Percentiles rank a stretch among this genome's conserved stretches.
Evolutionary conservation across 2,329 filamentous ascomycete species (phyloP).

Genomic region (Diaporthe citrichinensis): DNA sequence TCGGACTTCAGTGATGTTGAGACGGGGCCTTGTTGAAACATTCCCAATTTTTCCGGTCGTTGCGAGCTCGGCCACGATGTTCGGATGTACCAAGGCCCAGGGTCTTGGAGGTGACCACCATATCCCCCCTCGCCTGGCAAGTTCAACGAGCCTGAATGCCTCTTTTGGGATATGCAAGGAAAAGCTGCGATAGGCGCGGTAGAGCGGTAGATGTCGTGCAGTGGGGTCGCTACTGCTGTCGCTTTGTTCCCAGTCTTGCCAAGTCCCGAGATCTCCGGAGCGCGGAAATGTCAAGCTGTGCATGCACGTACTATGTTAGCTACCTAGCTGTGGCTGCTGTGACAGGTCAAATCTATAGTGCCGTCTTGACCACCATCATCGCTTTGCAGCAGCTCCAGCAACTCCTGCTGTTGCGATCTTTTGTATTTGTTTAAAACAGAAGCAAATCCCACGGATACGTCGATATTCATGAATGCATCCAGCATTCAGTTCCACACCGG

Average conservation of each 20-base stretch:
- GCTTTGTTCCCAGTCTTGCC: slow-evolving; percentile 8
- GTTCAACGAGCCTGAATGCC: neutral
- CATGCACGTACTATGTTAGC: neutral
- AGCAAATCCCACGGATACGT: neutral
- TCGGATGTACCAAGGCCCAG: slow-evolving; percentile 24
- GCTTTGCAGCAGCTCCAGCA: neutral
- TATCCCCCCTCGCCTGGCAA: neutral
- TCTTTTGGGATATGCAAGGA: neutral
- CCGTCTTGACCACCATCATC: neutral
- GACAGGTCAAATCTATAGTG: neutral
- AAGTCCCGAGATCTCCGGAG: slow-evolving; percentile 33
- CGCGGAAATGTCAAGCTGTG: slow-evolving; percentile 25
- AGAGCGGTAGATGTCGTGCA: slow-evolving; percentile 6
- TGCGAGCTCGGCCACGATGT: slow-evolving; percentile 20
- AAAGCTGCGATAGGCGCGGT: slow-evolving; percentile 34
- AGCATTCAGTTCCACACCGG: neutral
- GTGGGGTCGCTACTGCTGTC: slow-evolving; percentile 25
- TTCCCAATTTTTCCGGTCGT: slow-evolving; percentile 22
- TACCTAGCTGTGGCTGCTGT: slow-evolving; percentile 6
- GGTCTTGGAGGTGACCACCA: neutral
- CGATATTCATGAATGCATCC: neutral
- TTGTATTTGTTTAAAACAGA: neutral
- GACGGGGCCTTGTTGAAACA: slow-evolving; percentile 28
- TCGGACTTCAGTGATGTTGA: slow-evolving; percentile 3
- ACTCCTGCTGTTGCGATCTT: neutral